Conservation (phyloP, 768 basidiomycete genomes). For the Leccinum subtestaceum region DNA sequence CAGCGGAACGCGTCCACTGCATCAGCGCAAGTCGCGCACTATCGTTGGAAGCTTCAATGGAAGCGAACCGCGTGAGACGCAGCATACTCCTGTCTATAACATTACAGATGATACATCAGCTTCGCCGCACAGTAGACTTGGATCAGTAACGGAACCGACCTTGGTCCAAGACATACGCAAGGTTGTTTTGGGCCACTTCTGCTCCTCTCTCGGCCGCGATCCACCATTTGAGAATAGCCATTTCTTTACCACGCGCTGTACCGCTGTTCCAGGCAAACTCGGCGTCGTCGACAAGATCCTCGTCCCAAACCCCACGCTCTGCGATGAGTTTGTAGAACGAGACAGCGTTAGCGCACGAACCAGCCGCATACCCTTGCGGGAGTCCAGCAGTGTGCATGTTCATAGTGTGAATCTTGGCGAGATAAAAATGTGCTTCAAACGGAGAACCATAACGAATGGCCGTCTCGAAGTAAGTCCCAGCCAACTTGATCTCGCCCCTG, state of each 20-base stretch:
- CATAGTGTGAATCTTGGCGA: conserved; percentile 75
- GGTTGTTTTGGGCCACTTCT: conserved; percentile 92
- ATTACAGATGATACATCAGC: background rate
- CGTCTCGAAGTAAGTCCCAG: conserved; percentile 74
- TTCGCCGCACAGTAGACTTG: conserved; percentile 35
- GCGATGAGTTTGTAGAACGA: conserved; percentile 92
- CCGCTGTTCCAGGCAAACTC: conserved; percentile 71
- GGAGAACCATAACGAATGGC: conserved; percentile 87
- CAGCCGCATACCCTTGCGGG: conserved; percentile 50
- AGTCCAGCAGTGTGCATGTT: conserved; percentile 44
- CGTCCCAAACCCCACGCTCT: conserved; percentile 87
- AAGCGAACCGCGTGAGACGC: conserved; percentile 64
- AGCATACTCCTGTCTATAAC: conserved; percentile 65
- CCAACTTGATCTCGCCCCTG: conserved; percentile 62
- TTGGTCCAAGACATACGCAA: conserved; percentile 90
- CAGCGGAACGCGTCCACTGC: conserved; percentile 93
- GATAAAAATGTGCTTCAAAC: conserved; percentile 93
- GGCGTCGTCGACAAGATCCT: conserved; percentile 78
- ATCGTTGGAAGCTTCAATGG: conserved; percentile 72
- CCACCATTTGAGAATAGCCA: conserved; percentile 92
- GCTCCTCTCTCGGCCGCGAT: conserved; percentile 90
- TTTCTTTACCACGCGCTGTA: conserved; percentile 69
- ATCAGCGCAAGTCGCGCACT: conserved; percentile 82
- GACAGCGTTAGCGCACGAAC: conserved; percentile 86
- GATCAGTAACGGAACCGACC: conserved; percentile 46